Conservation (phyloP, 2,329 filamentous ascomycete species). For the Exophiala bonariae region DNA sequence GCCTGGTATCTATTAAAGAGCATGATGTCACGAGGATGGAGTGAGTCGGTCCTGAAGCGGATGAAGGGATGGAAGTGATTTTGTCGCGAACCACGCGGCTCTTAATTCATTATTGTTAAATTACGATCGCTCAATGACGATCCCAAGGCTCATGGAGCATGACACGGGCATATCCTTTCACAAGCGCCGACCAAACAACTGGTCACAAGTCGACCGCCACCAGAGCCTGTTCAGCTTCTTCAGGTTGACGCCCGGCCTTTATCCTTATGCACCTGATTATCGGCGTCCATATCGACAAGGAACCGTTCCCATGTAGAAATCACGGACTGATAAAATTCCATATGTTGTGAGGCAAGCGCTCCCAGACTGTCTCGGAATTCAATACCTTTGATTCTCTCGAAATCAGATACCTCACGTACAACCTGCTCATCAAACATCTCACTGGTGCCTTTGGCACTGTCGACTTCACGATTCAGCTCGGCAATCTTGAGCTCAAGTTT, state of each 20-base stretch:
- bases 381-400: constrained; percentile 91
- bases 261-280: constrained; percentile 36
- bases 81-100: too few species aligned
- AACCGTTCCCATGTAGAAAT: constrained; percentile 87
- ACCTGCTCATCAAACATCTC: constrained; percentile 97
- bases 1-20: too few species aligned
- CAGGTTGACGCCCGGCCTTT: constrained; percentile 16
- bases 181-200: too few species aligned
- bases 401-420: constrained; percentile 86
- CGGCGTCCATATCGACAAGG: constrained; percentile 80
- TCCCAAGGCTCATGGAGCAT: too few species aligned
- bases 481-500: constrained; percentile 93
- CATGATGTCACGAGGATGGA: too few species aligned
- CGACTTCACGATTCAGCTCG: constrained; percentile 84
- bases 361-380: constrained; percentile 90
- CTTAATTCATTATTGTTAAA: too few species aligned
- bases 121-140: too few species aligned
- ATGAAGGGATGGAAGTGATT: too few species aligned
- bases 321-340: constrained; percentile 79
- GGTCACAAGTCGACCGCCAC: too few species aligned
- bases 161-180: too few species aligned
- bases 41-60: too few species aligned
- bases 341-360: constrained; percentile 78
- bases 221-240: too few species aligned
- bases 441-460: constrained; percentile 79